phyloP scores from a whole-genome alignment of 139 green algal species.

The Chlorella sp. region DNA sequence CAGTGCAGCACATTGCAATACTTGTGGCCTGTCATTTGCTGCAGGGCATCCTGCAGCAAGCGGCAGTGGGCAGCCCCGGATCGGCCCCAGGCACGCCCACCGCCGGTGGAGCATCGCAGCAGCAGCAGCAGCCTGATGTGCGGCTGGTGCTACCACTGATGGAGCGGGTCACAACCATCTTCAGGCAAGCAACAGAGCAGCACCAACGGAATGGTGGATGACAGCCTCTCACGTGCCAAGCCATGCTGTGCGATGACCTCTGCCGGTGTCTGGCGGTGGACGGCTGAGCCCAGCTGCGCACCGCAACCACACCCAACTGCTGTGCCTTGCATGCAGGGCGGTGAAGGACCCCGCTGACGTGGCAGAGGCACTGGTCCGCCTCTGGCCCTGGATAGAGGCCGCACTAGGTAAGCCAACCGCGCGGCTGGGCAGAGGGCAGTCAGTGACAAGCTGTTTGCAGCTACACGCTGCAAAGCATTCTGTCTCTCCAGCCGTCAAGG shows the following conservation, averaged over 20 bases:
- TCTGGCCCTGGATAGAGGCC: conserved; percentile 66
- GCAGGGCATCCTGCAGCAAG: conserved; percentile 20
- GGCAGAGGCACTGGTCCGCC: conserved; percentile 45
- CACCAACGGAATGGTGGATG: too few species aligned
- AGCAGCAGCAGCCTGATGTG: neutral
- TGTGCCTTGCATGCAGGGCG: neutral
- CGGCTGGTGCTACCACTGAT: conserved; percentile 61
- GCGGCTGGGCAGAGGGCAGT: too few species aligned
- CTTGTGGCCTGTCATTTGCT: too few species aligned
- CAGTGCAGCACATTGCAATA: too few species aligned
- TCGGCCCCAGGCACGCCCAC: conserved; percentile 26
- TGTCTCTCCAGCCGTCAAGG: neutral
- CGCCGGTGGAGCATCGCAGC: neutral
- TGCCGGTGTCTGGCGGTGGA: too few species aligned
- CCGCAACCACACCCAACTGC: neutral
- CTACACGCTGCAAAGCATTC: too few species aligned
- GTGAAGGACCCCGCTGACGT: conserved; percentile 54
- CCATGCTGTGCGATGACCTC: too few species aligned
- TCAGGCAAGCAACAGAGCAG: too few species aligned
- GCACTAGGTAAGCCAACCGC: conserved; percentile 39
- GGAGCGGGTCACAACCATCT: conserved; percentile 74
- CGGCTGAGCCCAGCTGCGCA: too few species aligned
- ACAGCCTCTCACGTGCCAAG: too few species aligned
- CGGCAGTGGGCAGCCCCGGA: conserved; percentile 1
- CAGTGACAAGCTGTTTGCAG: too few species aligned